Evolutionary conservation across 495 filamentous ascomycete genomes (phyloP), one percentile per base, ranked within the genome.

Genomic region (Penicillium antarcticum): DNA sequence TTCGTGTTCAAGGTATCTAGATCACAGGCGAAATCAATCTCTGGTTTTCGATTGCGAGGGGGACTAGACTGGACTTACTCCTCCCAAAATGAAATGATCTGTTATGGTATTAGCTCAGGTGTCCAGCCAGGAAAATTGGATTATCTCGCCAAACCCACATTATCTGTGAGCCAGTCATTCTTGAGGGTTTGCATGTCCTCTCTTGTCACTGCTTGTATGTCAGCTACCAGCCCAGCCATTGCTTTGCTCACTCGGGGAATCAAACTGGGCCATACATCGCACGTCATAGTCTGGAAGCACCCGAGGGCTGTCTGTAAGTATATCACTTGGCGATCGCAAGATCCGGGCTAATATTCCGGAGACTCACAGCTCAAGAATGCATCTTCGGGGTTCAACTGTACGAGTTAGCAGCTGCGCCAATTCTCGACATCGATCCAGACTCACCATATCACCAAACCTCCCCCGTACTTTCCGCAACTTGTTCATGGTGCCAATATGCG

Each of bases 141-240:
- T 50, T 17, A 36, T 10, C 10, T 26, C 50, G 23, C 29, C 35
- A 42, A 51, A 70, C 85, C 49, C 80, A 95, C 91, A 74, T 96
- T 96, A 67, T 98, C 94, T n/a, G 92, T 97, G 42, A 98, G 76
- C 94, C 94, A 98, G 74, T 97, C 95, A 65, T 88, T 76, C 72
- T 88, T 92, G 40, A 98, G 78, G 24, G 85, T 84, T 66, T 87
- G 86, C 53, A 97, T 80, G 68, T 98, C 94, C 62, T 92, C 89
- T 63, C 81, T 78, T 45, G 85, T 91, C 60, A 92, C 87, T 89
- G 53, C 26, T 24, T 42, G 8, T 3, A 42, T 34, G 57, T 68
- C 21, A 67, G 59, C 41, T 17, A 12, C 23, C 38, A 48, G 36
- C 11, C 23, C 38, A 48, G 34, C n/a, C 24, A 11, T 10, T 32